Base-by-base conservation (phyloP, 495 filamentous ascomycete species). In the Achaetomiella virescens region DNA sequence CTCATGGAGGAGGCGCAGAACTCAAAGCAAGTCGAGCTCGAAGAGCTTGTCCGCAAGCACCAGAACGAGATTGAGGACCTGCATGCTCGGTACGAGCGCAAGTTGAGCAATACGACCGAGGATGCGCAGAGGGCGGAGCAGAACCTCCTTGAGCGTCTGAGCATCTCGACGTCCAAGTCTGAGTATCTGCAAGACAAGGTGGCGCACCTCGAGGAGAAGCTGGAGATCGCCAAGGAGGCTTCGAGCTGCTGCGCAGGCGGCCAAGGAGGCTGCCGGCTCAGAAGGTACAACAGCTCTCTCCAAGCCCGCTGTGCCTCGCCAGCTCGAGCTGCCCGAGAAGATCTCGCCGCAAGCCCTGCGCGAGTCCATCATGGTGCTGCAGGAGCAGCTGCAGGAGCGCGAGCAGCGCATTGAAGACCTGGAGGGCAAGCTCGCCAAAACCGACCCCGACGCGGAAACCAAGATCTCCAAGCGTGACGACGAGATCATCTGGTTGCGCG, bases 401-500 rank as follows among this genome's bases (percentile, higher is more conserved):
- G 93, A 97, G 71, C 79, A 82, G 20, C 82, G 80, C 22, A 95
- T 97, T 62, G 93, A 98, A 63, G 79, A 83, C 53, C 87, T 97
- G 17, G 89, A 96, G 71, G 80, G 83, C 41, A 76, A 84, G 48
- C 71, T 90, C 21, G 70, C 83, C 9, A 72, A 78, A 25, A 70
- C 87, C 8, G 90, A 92, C 58, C 74, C 81, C 21, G 84, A 93
- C 29, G 86, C 87, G 0, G 82, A 88, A 1, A 78, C 73, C 59
- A 95, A 92, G 77, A 79, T 96, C 61, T 86, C 88, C 48, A 90
- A 93, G 66, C 85, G 84, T 47, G 89, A 97, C 41, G 89, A 88
- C n/a, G 93, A 98, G 68, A 96, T 96, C 52, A 85, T 72, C 49
- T 97, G 95, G 93, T 80, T 97, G 10, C 89, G 93, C 54, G 93